A percentile compares a stretch with the other conserved stretches of the same genome.
These are phyloP conservation scores for Irpex sp. DNA, from an alignment of 1,284 basidiomycete species.

Conservation along the genomic window DNA sequence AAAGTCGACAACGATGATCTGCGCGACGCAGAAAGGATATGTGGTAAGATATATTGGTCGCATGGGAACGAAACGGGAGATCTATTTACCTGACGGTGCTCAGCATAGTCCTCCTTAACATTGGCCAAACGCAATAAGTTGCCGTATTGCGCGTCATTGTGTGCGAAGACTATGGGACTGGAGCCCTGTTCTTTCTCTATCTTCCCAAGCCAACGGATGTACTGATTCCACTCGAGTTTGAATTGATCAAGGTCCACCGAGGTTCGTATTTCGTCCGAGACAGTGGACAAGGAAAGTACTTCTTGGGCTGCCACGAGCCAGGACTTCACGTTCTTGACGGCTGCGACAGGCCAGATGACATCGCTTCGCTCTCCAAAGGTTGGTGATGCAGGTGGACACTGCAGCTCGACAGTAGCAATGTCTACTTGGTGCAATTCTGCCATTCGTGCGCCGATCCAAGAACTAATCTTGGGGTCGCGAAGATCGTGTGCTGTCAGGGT, in stretches of 20 bases:
- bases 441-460: slow-evolving; percentile 89
- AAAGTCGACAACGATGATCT: slow-evolving; percentile 95
- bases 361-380: slow-evolving; percentile 30
- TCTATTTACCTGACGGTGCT: slow-evolving; percentile 59
- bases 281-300: slow-evolving; percentile 53
- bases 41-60: neutral
- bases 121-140: slow-evolving; percentile 76
- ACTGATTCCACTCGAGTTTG: slow-evolving; percentile 58
- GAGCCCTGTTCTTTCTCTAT: slow-evolving; percentile 53
- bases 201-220: slow-evolving; percentile 65
- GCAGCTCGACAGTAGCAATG: slow-evolving; percentile 59
- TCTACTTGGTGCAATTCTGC: slow-evolving; percentile 91
- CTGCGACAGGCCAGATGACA: slow-evolving; percentile 33
- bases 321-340: slow-evolving; percentile 55
- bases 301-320: slow-evolving; percentile 66
- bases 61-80: slow-evolving; percentile 11
- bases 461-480: slow-evolving; percentile 69
- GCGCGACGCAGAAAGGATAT: slow-evolving; percentile 7
- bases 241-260: slow-evolving; percentile 66
- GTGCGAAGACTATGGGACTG: slow-evolving; percentile 72
- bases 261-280: slow-evolving; percentile 38
- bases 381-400: slow-evolving; percentile 34
- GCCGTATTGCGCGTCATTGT: slow-evolving; percentile 94
- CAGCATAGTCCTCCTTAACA: slow-evolving; percentile 48
- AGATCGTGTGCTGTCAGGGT: slow-evolving; percentile 77